Percentiles rank a stretch among this genome's conserved stretches.
These are phyloP conservation scores for Nakazawaea laoshanensis DNA, from an alignment of 805 yeast genomes.

Conservation along the genomic window DNA sequence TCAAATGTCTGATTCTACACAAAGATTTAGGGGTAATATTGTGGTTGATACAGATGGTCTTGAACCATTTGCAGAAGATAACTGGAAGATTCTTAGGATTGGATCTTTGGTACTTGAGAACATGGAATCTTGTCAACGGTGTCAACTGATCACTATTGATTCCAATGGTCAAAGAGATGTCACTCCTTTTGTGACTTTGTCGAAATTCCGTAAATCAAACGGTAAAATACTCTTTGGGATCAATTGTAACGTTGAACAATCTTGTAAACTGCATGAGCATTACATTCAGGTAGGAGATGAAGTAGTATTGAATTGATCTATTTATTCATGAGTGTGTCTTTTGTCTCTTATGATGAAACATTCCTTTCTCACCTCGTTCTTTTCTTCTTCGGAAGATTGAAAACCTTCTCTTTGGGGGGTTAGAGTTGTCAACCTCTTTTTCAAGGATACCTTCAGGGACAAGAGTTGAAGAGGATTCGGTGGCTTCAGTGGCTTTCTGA, in stretches of 20 bases:
- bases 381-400: too few relatives aligned
- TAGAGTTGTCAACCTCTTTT: too few relatives aligned
- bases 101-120: conserved; percentile 12
- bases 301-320: neutral
- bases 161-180: conserved; percentile 23
- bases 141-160: conserved; percentile 36
- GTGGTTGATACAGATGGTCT: conserved; percentile 18
- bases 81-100: conserved; percentile 20
- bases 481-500: too few relatives aligned
- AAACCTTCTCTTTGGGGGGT: too few relatives aligned
- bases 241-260: conserved; percentile 16
- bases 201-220: conserved; percentile 22
- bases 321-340: too few relatives aligned
- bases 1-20: conserved; percentile 7
- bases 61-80: conserved; percentile 28
- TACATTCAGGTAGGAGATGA: conserved; percentile 13
- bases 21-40: conserved; percentile 30
- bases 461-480: too few relatives aligned
- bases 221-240: conserved; percentile 32
- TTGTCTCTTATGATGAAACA: too few relatives aligned
- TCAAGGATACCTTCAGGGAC: too few relatives aligned
- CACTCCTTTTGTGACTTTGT: conserved; percentile 23
- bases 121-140: conserved; percentile 28
- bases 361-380: too few relatives aligned
- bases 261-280: conserved; percentile 8